Evolutionary conservation across 768 basidiomycete species (phyloP), one percentile per base, ranked within the genome.

Genomic region (Mycena capillaripes): DNA sequence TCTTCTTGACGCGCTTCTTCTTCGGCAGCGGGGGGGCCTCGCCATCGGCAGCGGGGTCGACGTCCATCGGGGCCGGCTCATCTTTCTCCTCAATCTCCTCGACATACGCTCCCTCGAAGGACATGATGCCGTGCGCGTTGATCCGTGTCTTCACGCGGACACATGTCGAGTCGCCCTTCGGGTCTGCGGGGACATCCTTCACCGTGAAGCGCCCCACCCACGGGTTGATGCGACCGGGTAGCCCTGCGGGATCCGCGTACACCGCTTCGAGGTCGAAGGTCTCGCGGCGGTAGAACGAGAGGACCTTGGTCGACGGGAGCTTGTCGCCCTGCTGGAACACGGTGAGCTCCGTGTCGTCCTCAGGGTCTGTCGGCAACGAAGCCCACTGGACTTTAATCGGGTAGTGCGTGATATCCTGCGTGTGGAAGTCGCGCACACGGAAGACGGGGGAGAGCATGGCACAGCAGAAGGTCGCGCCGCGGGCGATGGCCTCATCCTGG

Each of bases 401-500:
- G 86, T 95, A 98, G 53, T 90, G 87, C 66, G 92, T 89, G 83
- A 95, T 91, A 82, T 99, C 98, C 80, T 91, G 89, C 70, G 96
- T 86, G 78, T 90, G 87, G 88, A 99, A 99, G 73, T 99, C 97
- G 75, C 97, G 94, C 38, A 99, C 97, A 75, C 96, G 94, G 94
- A 99, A 99, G 62, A 97, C 92, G 76, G 98, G 98, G 36, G 97
- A 98, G 75, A 98, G 93, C 87, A 96, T 96, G 32, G 98, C 97
- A 80, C 97, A 98, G 42, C 96, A 92, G 82, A 99, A 98, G 66
- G 98, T 98, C 60, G 97, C 95, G 48, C 97, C 98, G 53, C 97
- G 95, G 11, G 96, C 96, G 76, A 97, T 89, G 70, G 98, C 97
- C 86, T 99, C 98, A 76, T 99, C 98, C 85, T 97, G 96, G 88